Conservation (phyloP, 2,329 filamentous ascomycete genomes). For the Fusarium zealandicum region DNA sequence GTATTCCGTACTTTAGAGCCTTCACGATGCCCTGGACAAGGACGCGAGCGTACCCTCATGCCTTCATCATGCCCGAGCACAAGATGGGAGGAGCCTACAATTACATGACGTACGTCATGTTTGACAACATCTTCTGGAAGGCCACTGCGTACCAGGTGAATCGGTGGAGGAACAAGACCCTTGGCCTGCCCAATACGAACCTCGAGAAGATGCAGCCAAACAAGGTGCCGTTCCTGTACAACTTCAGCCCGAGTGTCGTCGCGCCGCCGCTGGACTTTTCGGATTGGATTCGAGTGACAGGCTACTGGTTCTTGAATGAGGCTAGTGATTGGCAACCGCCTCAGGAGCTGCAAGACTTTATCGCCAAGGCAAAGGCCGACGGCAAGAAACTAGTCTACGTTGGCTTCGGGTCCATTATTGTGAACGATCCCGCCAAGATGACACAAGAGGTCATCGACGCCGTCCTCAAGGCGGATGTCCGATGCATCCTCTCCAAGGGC, state of each 20-base stretch:
- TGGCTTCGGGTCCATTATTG: constrained; percentile 95
- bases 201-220: constrained; percentile 93
- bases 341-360: constrained; percentile 78
- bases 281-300: constrained; percentile 96
- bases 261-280: constrained; percentile 92
- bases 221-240: constrained; percentile 98
- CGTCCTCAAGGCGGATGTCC: constrained; percentile 87
- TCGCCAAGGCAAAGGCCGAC: constrained; percentile 80
- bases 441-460: constrained; percentile 94
- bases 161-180: constrained; percentile 82
- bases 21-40: constrained; percentile 99
- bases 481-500: constrained; percentile 93
- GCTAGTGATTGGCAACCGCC: constrained; percentile 74
- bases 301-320: constrained; percentile 97
- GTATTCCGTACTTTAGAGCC: constrained; percentile 94
- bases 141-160: constrained; percentile 92
- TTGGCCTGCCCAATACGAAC: constrained; percentile 80
- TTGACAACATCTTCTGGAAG: constrained; percentile 97
- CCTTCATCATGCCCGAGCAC: constrained; percentile 89
- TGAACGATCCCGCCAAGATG: constrained; percentile 85
- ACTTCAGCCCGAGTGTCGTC: constrained; percentile 95
- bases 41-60: constrained; percentile 93
- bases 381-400: constrained; percentile 95
- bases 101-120: constrained; percentile 92
- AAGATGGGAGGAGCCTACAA: constrained; percentile 98